phyloP scores from a whole-genome alignment of 441 rosid genomes.

The Lepidium campestre region DNA sequence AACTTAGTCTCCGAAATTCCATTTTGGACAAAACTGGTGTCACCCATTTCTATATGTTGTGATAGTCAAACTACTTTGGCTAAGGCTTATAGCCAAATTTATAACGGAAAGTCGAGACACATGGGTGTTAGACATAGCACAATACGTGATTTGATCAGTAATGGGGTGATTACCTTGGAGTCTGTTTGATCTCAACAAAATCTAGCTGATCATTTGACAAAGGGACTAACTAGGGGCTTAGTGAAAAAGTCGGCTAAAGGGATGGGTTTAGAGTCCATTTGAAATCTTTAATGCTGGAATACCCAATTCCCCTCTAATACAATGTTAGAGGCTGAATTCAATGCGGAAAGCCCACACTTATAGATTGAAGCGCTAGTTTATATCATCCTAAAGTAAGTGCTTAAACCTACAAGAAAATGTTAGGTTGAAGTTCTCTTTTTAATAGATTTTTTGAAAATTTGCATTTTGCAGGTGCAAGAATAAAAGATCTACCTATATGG shows the following conservation, averaged over 20 bases:
- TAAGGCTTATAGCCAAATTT: not conserved
- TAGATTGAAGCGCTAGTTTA: not conserved
- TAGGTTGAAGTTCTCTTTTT: not conserved
- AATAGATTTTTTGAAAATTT: not conserved
- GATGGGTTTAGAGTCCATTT: not conserved
- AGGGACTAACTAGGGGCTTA: not conserved
- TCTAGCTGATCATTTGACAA: not conserved
- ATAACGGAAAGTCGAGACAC: conserved; percentile 2
- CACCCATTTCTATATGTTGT: not conserved
- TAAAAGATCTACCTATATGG: not conserved
- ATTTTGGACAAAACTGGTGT: not conserved
- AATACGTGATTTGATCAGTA: not conserved
- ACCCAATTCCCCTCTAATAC: conserved; percentile 5
- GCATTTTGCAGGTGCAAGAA: not conserved
- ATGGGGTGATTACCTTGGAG: not conserved
- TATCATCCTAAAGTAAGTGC: not conserved
- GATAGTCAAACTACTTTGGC: conserved; percentile 4
- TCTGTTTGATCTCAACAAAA: not conserved
- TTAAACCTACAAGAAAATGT: not conserved
- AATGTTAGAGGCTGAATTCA: conserved; percentile 1
- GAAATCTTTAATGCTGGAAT: not conserved
- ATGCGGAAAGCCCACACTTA: not conserved
- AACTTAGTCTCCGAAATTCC: not conserved
- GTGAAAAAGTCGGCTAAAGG: not conserved
- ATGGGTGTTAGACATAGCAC: not conserved